A percentile compares a stretch with the other conserved stretches of the same genome.
Evolutionary conservation across 78 protist species (phyloP).

Genomic region (Paratrimastix pyriformis): DNA sequence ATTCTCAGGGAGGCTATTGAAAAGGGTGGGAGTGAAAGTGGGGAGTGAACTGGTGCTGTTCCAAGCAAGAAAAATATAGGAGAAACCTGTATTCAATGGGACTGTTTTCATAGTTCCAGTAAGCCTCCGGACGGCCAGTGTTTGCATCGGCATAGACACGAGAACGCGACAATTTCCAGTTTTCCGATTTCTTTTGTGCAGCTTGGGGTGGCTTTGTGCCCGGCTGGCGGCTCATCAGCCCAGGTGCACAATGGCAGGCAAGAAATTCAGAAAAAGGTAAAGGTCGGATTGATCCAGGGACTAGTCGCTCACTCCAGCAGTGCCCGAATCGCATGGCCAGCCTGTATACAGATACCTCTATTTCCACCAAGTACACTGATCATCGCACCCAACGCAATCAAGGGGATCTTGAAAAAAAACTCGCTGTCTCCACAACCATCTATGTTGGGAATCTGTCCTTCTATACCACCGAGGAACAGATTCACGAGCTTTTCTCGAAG

Average conservation of each 20-base stretch:
- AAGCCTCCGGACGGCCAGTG: not conserved
- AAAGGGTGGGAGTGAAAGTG: not conserved
- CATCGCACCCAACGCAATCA: not conserved
- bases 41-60: no score
- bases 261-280: no score
- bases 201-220: no score
- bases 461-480: conserved; percentile 80
- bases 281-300: no score
- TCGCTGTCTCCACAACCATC: conserved; percentile 18
- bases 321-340: not conserved
- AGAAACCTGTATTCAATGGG: not conserved
- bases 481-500: conserved; percentile 68
- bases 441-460: conserved; percentile 86
- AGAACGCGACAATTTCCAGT: not conserved
- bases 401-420: not conserved
- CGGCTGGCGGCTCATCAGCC: no score
- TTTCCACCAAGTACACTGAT: conserved; percentile 2
- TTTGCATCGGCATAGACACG: conserved; percentile 1
- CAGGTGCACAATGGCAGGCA: no score
- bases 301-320: no score
- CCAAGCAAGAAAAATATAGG: no score
- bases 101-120: conserved; percentile 4
- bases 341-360: not conserved
- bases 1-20: conserved; percentile 55
- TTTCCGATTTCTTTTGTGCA: no score